Conservation (phyloP, 768 basidiomycete genomes). For the Tylopilus intermedius region DNA sequence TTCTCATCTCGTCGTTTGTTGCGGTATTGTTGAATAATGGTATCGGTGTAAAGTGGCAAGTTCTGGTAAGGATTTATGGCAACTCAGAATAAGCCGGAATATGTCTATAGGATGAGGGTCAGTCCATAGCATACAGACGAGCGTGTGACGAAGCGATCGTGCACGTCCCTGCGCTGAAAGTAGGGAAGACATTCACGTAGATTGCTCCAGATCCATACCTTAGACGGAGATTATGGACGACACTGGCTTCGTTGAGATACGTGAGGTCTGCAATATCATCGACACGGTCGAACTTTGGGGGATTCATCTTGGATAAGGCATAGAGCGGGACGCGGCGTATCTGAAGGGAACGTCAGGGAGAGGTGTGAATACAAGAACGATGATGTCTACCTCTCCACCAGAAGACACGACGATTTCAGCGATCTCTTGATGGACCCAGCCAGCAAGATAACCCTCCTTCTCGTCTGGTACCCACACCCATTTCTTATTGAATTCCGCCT, state of each 20-base stretch:
- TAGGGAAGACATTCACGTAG: slow-evolving; percentile 56
- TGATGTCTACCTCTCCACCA: slow-evolving; percentile 63
- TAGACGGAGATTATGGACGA: slow-evolving; percentile 93
- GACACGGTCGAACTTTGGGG: slow-evolving; percentile 95
- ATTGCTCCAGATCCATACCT: slow-evolving; percentile 90
- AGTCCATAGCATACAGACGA: slow-evolving; percentile 5
- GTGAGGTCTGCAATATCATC: slow-evolving; percentile 98
- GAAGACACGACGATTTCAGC: slow-evolving; percentile 83
- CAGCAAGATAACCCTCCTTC: slow-evolving; percentile 88
- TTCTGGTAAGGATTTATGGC: slow-evolving; percentile 97
- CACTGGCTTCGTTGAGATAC: slow-evolving; percentile 95
- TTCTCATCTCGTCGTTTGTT: slow-evolving; percentile 86
- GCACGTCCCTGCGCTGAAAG: background rate
- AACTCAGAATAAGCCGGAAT: slow-evolving; percentile 94
- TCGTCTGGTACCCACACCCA: slow-evolving; percentile 98
- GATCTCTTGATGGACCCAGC: slow-evolving; percentile 82
- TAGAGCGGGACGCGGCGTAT: slow-evolving; percentile 70
- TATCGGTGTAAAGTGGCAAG: slow-evolving; percentile 85
- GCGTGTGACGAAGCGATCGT: slow-evolving; percentile 3
- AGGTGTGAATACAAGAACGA: background rate
- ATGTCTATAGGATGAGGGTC: slow-evolving; percentile 56
- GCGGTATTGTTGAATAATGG: slow-evolving; percentile 87
- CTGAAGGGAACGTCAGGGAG: slow-evolving; percentile 30
- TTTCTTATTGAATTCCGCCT: slow-evolving; percentile 95
- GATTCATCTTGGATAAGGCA: slow-evolving; percentile 92